phyloP scores from a whole-genome alignment of 495 filamentous ascomycete species.

The Neurospora sp. region DNA sequence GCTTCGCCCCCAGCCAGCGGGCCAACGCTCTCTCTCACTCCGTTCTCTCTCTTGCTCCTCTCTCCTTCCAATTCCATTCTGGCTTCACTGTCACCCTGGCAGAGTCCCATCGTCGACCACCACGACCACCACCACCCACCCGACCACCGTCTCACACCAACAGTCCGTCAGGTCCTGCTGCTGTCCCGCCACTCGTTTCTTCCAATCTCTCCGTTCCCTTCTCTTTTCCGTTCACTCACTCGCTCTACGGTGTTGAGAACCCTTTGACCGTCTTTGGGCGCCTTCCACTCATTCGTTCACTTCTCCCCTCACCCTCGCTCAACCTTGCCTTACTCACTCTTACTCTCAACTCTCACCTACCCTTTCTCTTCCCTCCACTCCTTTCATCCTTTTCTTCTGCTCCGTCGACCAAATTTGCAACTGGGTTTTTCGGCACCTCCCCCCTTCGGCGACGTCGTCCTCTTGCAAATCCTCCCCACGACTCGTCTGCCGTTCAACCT shows the following conservation, averaged over 20 bases:
- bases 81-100: neutral
- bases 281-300: conserved; percentile 1
- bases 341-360: conserved; percentile 9
- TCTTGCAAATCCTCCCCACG: conserved; percentile 14
- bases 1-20: neutral
- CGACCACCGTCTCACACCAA: neutral
- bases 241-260: neutral
- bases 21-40: neutral
- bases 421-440: neutral
- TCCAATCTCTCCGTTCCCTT: conserved; percentile 14
- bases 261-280: conserved; percentile 7
- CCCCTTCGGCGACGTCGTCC: conserved; percentile 24
- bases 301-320: neutral
- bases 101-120: neutral
- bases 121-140: neutral
- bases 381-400: conserved; percentile 4
- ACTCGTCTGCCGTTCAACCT: conserved; percentile 16
- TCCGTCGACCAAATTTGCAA: conserved; percentile 7
- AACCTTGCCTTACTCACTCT: conserved; percentile 16
- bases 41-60: neutral
- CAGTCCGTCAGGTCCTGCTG: neutral
- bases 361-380: conserved; percentile 11
- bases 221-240: conserved; percentile 13
- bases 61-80: neutral
- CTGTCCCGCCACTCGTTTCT: neutral